A percentile compares a stretch with the other conserved stretches of the same genome.
These are phyloP conservation scores for Plasmopara viticola DNA, from an alignment of 352 stramenopile genomes.

Conservation along the genomic window DNA sequence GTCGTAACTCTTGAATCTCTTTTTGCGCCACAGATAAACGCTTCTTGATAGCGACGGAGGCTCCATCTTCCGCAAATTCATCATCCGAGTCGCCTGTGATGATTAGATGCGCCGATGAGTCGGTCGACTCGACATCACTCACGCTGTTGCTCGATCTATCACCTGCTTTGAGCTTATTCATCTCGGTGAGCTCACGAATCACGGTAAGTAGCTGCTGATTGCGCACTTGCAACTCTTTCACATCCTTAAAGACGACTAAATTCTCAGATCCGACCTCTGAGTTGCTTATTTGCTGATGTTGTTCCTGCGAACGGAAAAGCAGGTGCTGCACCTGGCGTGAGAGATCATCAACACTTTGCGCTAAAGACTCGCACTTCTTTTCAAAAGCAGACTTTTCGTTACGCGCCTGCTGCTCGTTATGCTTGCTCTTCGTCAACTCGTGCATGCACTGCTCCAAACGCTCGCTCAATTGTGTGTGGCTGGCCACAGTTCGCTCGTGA, in stretches of 20 bases:
- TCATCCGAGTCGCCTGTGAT: slow-evolving; percentile 62
- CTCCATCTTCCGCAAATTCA: slow-evolving; percentile 29
- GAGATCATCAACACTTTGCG: slow-evolving; percentile 84
- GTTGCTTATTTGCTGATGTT: slow-evolving; percentile 15
- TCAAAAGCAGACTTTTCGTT: slow-evolving; percentile 62
- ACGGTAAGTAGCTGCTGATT: slow-evolving; percentile 89
- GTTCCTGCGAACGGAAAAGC: slow-evolving; percentile 70
- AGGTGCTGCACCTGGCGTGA: slow-evolving; percentile 90
- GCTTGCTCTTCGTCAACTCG: slow-evolving; percentile 66
- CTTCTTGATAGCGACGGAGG: slow-evolving; percentile 37
- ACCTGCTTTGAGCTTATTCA: slow-evolving; percentile 21
- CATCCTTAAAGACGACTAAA: slow-evolving; percentile 78
- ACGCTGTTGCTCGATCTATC: slow-evolving; percentile 9
- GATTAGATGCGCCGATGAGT: slow-evolving; percentile 39
- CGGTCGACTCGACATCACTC: slow-evolving; percentile 15
- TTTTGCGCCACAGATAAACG: slow-evolving; percentile 51
- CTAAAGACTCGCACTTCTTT: slow-evolving; percentile 66
- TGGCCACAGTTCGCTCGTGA: slow-evolving; percentile 83
- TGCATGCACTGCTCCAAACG: slow-evolving; percentile 56
- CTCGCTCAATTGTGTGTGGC: slow-evolving; percentile 71
- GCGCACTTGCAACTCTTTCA: slow-evolving; percentile 86
- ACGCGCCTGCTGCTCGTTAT: slow-evolving; percentile 54
- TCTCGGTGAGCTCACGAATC: slow-evolving; percentile 68
- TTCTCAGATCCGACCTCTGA: slow-evolving; percentile 54
- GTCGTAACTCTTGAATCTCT: slow-evolving; percentile 77